Conservation (phyloP, 306 rosid species). For the Vigna radiata region DNA sequence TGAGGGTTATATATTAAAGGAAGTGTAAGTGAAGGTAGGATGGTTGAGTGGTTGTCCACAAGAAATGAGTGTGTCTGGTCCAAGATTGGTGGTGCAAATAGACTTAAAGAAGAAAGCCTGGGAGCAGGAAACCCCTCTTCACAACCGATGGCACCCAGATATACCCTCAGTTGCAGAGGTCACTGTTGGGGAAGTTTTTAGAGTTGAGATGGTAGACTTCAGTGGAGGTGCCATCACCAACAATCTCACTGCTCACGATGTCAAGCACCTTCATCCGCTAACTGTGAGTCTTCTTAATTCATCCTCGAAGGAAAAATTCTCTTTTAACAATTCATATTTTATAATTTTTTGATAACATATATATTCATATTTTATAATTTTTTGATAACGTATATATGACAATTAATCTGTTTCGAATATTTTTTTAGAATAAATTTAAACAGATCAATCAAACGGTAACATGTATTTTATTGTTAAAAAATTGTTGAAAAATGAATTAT, state of each 20-base stretch:
- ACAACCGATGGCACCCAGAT: slow-evolving; percentile 64
- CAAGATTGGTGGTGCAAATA: slow-evolving; percentile 48
- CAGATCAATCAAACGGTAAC: too few relatives aligned
- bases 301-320: too few relatives aligned
- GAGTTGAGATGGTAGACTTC: slow-evolving; percentile 61
- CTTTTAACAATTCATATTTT: too few relatives aligned
- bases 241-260: slow-evolving; percentile 58
- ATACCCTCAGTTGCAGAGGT: slow-evolving; percentile 55
- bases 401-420: too few relatives aligned
- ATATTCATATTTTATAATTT: too few relatives aligned
- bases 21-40: too few relatives aligned
- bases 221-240: slow-evolving; percentile 60
- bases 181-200: slow-evolving; percentile 40
- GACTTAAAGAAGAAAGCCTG: slow-evolving; percentile 59
- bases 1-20: not conserved
- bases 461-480: too few relatives aligned
- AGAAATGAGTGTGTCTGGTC: slow-evolving; percentile 45
- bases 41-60: not conserved
- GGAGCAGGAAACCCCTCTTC: slow-evolving; percentile 57
- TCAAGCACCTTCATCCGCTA: slow-evolving; percentile 56
- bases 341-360: too few relatives aligned
- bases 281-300: slow-evolving; percentile 57
- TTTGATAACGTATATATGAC: too few relatives aligned
- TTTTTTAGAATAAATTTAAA: too few relatives aligned
- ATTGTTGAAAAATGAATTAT: too few relatives aligned